These are phyloP conservation scores for Fusarium citri DNA, from an alignment of 2,329 filamentous ascomycete genomes.

Conservation along the genomic window DNA sequence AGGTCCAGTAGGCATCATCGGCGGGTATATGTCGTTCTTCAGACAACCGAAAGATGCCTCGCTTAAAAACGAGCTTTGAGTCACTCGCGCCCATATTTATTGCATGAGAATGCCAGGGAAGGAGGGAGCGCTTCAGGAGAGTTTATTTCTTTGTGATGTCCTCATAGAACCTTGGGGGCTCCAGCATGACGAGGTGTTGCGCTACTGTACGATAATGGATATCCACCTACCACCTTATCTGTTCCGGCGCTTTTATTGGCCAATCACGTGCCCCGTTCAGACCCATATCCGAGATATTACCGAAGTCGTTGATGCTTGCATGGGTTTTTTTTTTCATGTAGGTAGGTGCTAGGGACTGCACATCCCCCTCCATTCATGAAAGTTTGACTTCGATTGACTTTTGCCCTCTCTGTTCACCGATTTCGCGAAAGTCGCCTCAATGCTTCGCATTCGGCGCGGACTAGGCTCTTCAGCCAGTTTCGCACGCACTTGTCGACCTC, in stretches of 20 bases:
- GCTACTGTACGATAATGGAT: slow-evolving; percentile 10
- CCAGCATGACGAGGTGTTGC: slow-evolving; percentile 33
- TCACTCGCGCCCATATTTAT: slow-evolving; percentile 91
- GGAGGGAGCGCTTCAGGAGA: slow-evolving; percentile 27
- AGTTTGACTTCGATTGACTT: slow-evolving; percentile 11
- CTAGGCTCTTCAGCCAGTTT: slow-evolving; percentile 32
- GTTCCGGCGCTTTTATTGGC: slow-evolving; percentile 7
- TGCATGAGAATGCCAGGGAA: slow-evolving; percentile 40
- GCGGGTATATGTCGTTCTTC: slow-evolving; percentile 88
- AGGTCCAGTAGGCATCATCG: slow-evolving; percentile 92
- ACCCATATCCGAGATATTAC: slow-evolving; percentile 30
- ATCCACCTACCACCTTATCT: slow-evolving; percentile 5
- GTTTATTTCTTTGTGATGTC: slow-evolving; percentile 35
- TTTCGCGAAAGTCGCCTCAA: slow-evolving; percentile 27
- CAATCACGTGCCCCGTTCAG: slow-evolving; percentile 32
- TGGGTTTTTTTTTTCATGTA: slow-evolving; percentile 27
- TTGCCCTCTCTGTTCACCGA: slow-evolving; percentile 6
- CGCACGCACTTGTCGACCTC: slow-evolving; percentile 13
- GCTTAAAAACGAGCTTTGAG: slow-evolving; percentile 98
- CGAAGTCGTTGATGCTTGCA: slow-evolving; percentile 27
- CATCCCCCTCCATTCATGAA: not conserved
- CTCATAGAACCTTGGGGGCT: slow-evolving; percentile 27
- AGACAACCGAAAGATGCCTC: slow-evolving; percentile 96
- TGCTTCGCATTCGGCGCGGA: slow-evolving; percentile 47
- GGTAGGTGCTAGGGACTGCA: not conserved